These are phyloP conservation scores for Fraxinus cuspidata DNA, from an alignment of 257 asterid species.

Conservation along the genomic window DNA sequence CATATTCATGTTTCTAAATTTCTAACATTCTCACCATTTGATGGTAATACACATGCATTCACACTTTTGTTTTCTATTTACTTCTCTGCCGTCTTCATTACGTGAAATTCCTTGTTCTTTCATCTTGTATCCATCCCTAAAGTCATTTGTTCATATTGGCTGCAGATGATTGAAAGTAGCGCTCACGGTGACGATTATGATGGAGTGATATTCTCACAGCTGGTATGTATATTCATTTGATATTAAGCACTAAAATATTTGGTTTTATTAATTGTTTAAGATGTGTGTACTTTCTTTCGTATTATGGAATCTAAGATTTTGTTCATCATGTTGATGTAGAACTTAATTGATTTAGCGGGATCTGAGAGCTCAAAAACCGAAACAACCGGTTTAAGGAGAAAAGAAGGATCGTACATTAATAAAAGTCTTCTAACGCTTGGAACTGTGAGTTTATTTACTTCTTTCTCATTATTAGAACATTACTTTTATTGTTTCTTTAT, in stretches of 20 bases:
- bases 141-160: constrained; percentile 14
- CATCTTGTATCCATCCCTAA: background rate
- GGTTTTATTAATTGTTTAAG: constrained; percentile 11
- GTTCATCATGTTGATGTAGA: constrained; percentile 47
- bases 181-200: constrained; percentile 93
- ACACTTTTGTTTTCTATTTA: constrained; percentile 4
- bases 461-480: constrained; percentile 1
- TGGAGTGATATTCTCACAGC: constrained; percentile 94
- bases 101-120: constrained; percentile 15
- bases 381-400: constrained; percentile 92
- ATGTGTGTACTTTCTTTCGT: constrained; percentile 9
- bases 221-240: constrained; percentile 54
- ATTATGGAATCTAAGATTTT: constrained; percentile 1
- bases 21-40: background rate
- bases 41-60: constrained; percentile 7
- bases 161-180: constrained; percentile 98
- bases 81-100: constrained; percentile 9
- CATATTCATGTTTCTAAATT: background rate
- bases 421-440: constrained; percentile 99
- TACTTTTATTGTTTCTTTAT: background rate
- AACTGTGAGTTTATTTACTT: constrained; percentile 62
- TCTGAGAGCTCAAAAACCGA: constrained; percentile 98
- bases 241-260: constrained; percentile 20
- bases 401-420: constrained; percentile 96
- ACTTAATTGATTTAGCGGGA: constrained; percentile 94